phyloP scores from a whole-genome alignment of 148 eudicot genomes.

The Fallopia convolvulus region DNA sequence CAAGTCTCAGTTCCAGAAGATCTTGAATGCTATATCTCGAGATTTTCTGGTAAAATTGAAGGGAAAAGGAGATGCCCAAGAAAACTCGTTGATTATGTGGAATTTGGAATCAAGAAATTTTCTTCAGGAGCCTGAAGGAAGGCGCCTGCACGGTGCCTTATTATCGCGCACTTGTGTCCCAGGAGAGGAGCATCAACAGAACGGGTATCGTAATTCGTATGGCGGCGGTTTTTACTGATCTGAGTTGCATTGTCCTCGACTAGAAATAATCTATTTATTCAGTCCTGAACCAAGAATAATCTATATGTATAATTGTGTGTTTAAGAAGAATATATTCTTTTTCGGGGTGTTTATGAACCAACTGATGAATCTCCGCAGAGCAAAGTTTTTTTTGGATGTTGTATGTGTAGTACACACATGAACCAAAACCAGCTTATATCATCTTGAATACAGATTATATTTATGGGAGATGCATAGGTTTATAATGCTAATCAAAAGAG shows the following conservation, averaged over 20 bases:
- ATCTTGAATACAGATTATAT: too few species aligned
- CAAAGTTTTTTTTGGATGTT: not conserved
- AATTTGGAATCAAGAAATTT: conserved; percentile 50
- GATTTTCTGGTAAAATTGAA: conserved; percentile 44
- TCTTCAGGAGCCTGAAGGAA: conserved; percentile 65
- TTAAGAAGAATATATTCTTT: not conserved
- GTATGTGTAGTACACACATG: too few species aligned
- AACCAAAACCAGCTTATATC: too few species aligned
- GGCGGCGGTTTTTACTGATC: not conserved
- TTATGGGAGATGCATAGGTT: too few species aligned
- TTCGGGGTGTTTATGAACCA: not conserved
- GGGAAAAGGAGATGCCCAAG: conserved; percentile 28
- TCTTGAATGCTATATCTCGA: conserved; percentile 36
- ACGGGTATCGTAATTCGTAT: conserved; percentile 1
- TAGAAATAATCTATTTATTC: not conserved
- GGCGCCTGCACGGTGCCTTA: conserved; percentile 32
- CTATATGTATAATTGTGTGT: not conserved
- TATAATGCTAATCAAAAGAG: too few species aligned
- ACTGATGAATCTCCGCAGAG: not conserved
- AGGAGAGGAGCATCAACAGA: not conserved
- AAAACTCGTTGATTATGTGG: conserved; percentile 25
- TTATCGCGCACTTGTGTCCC: conserved; percentile 19
- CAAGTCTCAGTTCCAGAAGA: conserved; percentile 64
- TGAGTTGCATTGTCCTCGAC: not conserved
- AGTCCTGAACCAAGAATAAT: not conserved